Evolutionary conservation across 805 yeast genomes (phyloP).

Genomic region (Zygosaccharomyces pseudorouxii): DNA sequence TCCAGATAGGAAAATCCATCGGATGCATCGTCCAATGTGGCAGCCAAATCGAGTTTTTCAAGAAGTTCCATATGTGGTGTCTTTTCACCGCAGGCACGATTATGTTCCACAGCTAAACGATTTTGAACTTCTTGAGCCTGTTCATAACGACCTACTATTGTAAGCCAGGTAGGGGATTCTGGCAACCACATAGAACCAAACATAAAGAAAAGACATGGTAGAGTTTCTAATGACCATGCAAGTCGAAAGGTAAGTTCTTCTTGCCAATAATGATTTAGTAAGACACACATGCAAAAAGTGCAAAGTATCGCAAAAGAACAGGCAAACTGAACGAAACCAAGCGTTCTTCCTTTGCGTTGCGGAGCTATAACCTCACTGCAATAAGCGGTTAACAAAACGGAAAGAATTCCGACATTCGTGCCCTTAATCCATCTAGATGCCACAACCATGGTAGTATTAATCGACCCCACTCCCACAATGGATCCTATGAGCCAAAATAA

Average conservation of each 20-base stretch:
- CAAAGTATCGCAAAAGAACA: conserved; percentile 56
- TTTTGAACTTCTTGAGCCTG: conserved; percentile 37
- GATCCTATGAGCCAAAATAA: conserved; percentile 56
- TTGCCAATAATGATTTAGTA: conserved; percentile 37
- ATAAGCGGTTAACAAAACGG: conserved; percentile 54
- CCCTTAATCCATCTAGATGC: conserved; percentile 50
- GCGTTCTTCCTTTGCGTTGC: conserved; percentile 45
- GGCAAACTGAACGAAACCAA: conserved; percentile 52
- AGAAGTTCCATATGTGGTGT: conserved; percentile 6
- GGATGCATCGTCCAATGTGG: conserved; percentile 13
- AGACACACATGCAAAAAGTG: conserved; percentile 48
- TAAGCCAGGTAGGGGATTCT: conserved; percentile 59
- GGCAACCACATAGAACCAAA: conserved; percentile 17
- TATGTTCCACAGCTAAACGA: conserved; percentile 30
- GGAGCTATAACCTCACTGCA: conserved; percentile 48
- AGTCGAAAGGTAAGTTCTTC: conserved; percentile 52
- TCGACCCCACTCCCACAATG: conserved; percentile 29
- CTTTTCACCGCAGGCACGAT: conserved; percentile 6
- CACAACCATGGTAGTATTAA: conserved; percentile 43
- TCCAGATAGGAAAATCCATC: conserved; percentile 18
- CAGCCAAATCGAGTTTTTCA: conserved; percentile 20
- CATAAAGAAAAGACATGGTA: conserved; percentile 39
- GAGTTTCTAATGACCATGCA: conserved; percentile 56
- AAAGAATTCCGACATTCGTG: conserved; percentile 49
- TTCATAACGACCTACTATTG: conserved; percentile 34